Evolutionary conservation across 176 grass and related monocot genomes (phyloP).

Genomic region (Oryza nivara): DNA sequence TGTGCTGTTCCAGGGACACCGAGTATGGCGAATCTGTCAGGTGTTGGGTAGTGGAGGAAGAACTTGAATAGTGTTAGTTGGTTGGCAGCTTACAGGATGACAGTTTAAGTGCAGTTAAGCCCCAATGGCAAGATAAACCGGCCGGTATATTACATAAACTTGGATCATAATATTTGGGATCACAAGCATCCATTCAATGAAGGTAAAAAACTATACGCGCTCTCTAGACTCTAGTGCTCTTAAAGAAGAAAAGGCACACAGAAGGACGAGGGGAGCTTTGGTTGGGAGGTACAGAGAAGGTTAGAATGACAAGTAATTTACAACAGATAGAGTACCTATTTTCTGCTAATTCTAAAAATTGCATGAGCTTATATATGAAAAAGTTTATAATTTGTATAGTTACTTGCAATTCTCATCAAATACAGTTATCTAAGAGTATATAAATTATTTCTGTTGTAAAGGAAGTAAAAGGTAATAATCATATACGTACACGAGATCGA

Average conservation of each 20-base stretch:
- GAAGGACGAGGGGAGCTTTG: neutral
- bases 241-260: neutral
- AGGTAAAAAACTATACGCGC: neutral
- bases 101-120: constrained; percentile 30
- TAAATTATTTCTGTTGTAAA: too few species aligned
- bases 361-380: too few species aligned
- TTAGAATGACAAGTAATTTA: too few species aligned
- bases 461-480: too few species aligned
- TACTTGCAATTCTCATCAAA: too few species aligned
- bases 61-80: constrained; percentile 29
- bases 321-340: too few species aligned
- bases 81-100: constrained; percentile 43
- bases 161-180: constrained; percentile 32
- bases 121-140: constrained; percentile 30
- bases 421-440: too few species aligned
- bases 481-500: too few species aligned
- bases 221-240: neutral
- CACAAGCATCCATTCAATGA: neutral
- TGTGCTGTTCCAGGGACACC: constrained; percentile 39
- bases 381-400: too few species aligned
- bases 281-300: neutral
- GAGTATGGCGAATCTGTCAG: constrained; percentile 39
- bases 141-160: constrained; percentile 7
- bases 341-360: too few species aligned
- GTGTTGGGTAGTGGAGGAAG: constrained; percentile 36